Percentiles rank a stretch among this genome's conserved stretches.
phyloP scores from a whole-genome alignment of 169 alveolate genomes.

The Babesia bovis region DNA sequence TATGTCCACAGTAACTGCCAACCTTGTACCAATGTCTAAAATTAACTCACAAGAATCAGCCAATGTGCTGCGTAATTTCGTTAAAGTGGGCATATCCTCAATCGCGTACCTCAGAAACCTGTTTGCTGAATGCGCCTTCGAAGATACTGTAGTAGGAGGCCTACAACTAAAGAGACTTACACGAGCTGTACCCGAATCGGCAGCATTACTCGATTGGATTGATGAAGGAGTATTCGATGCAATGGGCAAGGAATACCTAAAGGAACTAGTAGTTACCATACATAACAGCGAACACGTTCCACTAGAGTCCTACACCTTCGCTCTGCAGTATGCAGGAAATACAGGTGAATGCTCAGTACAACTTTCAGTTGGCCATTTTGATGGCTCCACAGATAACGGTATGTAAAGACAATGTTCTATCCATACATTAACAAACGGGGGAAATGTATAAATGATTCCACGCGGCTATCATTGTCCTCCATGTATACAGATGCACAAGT shows the following conservation, averaged over 20 bases:
- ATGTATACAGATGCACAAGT: too few species aligned
- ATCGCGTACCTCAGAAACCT: slow-evolving; percentile 62
- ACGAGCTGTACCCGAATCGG: slow-evolving; percentile 51
- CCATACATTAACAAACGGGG: too few species aligned
- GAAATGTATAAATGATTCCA: too few species aligned
- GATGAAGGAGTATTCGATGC: slow-evolving; percentile 86
- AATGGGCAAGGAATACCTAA: slow-evolving; percentile 65
- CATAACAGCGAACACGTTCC: slow-evolving; percentile 75
- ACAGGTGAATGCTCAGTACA: slow-evolving; percentile 13
- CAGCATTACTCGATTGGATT: slow-evolving; percentile 75
- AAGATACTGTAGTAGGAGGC: slow-evolving; percentile 56
- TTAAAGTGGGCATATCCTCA: slow-evolving; percentile 49
- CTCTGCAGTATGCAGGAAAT: slow-evolving; percentile 9
- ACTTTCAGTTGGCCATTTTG: slow-evolving; percentile 17
- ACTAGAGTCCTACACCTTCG: slow-evolving; percentile 71
- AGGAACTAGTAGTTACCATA: slow-evolving; percentile 71
- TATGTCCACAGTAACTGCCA: too few species aligned
- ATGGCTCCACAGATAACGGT: neutral
- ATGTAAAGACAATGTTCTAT: too few species aligned
- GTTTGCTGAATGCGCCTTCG: slow-evolving; percentile 53
- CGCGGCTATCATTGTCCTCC: too few species aligned
- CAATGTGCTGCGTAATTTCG: slow-evolving; percentile 57
- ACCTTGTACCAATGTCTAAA: slow-evolving; percentile 9
- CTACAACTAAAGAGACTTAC: slow-evolving; percentile 59
- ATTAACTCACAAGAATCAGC: slow-evolving; percentile 39